phyloP scores from a whole-genome alignment of 768 basidiomycete species.

The Albatrellus ellisii region DNA sequence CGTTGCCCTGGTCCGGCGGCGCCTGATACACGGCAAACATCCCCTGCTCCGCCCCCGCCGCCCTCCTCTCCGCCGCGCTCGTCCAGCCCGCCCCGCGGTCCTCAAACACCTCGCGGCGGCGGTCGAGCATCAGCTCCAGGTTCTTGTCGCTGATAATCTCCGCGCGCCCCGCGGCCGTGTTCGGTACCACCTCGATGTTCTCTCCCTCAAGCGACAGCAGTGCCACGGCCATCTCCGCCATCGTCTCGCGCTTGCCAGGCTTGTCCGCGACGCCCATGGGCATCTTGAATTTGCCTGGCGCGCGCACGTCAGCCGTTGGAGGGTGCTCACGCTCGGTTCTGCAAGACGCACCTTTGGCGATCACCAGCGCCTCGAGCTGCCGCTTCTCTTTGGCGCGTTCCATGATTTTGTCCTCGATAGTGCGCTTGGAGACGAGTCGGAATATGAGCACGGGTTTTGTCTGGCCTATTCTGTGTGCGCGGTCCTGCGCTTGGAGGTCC shows the following conservation, averaged over 20 bases:
- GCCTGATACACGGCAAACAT: slow-evolving; percentile 68
- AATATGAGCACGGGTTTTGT: slow-evolving; percentile 84
- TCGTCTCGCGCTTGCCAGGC: slow-evolving; percentile 41
- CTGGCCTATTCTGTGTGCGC: slow-evolving; percentile 94
- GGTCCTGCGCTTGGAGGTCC: slow-evolving; percentile 92
- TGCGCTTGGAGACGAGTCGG: slow-evolving; percentile 75
- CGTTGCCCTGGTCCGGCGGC: slow-evolving; percentile 47
- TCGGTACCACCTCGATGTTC: slow-evolving; percentile 76
- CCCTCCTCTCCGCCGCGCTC: slow-evolving; percentile 21
- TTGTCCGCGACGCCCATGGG: slow-evolving; percentile 37
- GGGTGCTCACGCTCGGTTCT: background rate
- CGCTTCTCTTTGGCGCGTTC: slow-evolving; percentile 78
- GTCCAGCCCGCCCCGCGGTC: slow-evolving; percentile 68
- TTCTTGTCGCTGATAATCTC: slow-evolving; percentile 75
- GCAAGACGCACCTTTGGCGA: slow-evolving; percentile 59
- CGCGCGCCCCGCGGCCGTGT: slow-evolving; percentile 53
- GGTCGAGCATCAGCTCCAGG: slow-evolving; percentile 68
- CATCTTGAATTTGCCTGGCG: slow-evolving; percentile 71
- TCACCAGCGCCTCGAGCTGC: slow-evolving; percentile 88
- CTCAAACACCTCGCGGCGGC: slow-evolving; percentile 59
- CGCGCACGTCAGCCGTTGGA: background rate
- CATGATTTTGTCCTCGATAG: slow-evolving; percentile 88
- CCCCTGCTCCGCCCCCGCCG: slow-evolving; percentile 25
- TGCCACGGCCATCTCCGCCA: slow-evolving; percentile 71
- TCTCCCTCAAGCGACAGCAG: slow-evolving; percentile 76